Evolutionary conservation across 1,139 yeast genomes (phyloP), one percentile per base, ranked within the genome.

Genomic region (Candida freyschussii): DNA sequence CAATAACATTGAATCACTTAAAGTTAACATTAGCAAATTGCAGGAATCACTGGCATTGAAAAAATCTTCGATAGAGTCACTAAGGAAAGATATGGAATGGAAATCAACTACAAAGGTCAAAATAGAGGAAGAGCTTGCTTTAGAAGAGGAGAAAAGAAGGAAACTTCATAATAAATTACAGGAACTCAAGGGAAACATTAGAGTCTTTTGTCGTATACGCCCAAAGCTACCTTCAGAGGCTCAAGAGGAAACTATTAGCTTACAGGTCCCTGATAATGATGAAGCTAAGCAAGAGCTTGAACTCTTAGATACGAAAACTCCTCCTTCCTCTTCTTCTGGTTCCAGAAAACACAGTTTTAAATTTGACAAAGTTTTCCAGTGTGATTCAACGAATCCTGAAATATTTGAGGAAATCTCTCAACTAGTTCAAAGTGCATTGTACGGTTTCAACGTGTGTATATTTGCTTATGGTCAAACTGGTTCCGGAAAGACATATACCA

Each of bases 381-480:
- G 74, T 25, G 43, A 48, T 2, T 59, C 71, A 12, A 52, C 69
- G 2, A 91, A 91, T 53, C 50, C 51, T 2, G 78, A 72, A 18
- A 73, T 93, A 0, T 91, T 87, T 57, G 81, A 75, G 25, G 98
- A 91, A 50, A 73, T 89, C 2, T 79, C 94, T 1, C 95, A 89
- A 55, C 60, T 89, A 19, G 80, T 91, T 2, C 96, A 87, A 56
- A 82, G 95, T 35, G 84, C 94, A 0, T 58, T 91, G 19, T 96
- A 91, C 60, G 98, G 98, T 0, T 79, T 68, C 52, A 87, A 87
- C 50, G 95, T 86, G 4, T 87, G 96, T 56, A 87, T 91, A 2
- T 87, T 91, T 63, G 96, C 98, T 0, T 91, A 91, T 57, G 98
- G 98, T 0, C 98, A 91, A 59, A 91, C 98, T 0, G 97, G 98